These are phyloP conservation scores for Mycena leptocephala DNA, from an alignment of 768 basidiomycete genomes.

Conservation along the genomic window DNA sequence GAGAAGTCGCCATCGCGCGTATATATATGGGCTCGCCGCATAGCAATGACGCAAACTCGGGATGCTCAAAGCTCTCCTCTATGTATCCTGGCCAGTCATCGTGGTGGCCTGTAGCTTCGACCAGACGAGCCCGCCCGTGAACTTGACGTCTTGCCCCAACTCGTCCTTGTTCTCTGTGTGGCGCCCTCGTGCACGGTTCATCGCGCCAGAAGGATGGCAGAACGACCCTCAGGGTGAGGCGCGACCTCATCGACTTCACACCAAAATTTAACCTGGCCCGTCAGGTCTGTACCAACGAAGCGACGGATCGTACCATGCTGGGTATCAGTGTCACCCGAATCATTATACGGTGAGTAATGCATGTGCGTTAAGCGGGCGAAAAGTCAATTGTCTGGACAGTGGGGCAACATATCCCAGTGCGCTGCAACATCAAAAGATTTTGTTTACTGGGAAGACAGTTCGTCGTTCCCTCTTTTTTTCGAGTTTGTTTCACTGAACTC, in stretches of 20 bases:
- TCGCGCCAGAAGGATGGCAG: constrained; percentile 29
- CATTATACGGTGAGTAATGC: constrained; percentile 6
- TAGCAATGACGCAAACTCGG: background rate
- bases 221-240: constrained; percentile 29
- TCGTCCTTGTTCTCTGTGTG: constrained; percentile 32
- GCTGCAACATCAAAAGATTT: constrained; percentile 29
- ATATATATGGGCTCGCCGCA: background rate
- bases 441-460: constrained; percentile 36
- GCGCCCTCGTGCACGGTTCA: constrained; percentile 28
- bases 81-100: background rate
- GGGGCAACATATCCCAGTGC: constrained; percentile 32
- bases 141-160: constrained; percentile 21
- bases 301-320: constrained; percentile 32
- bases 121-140: constrained; percentile 17
- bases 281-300: constrained; percentile 27
- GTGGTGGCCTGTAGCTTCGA: constrained; percentile 20
- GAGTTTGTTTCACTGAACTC: background rate
- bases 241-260: background rate
- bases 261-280: background rate
- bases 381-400: background rate
- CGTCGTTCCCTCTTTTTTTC: background rate
- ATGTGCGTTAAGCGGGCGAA: background rate
- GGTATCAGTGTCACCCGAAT: constrained; percentile 31
- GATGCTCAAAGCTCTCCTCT: constrained; percentile 15
- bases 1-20: background rate